phyloP scores from a whole-genome alignment of 176 grass and related monocot genomes.

The Typha latifolia region DNA sequence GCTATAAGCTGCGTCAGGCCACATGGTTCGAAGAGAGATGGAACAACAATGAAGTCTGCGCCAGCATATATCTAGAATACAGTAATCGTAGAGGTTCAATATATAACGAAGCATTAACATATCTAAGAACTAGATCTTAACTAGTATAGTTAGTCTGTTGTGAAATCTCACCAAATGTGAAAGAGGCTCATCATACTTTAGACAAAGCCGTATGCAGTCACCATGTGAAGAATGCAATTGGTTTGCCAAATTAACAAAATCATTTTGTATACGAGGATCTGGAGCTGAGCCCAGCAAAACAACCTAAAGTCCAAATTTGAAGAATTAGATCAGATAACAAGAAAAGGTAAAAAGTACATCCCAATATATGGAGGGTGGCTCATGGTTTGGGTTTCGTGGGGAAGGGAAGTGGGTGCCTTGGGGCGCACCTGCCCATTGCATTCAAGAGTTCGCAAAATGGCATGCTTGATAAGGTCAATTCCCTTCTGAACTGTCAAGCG shows the following conservation, averaged over 20 bases:
- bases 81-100: conserved; percentile 7
- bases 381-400: no score
- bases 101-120: not conserved
- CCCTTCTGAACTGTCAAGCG: conserved; percentile 91
- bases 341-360: not conserved
- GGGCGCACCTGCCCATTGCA: conserved; percentile 62
- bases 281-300: conserved; percentile 90
- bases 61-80: conserved; percentile 92
- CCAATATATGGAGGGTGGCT: no score
- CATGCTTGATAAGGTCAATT: conserved; percentile 97
- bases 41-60: conserved; percentile 92
- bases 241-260: conserved; percentile 60
- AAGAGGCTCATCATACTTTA: conserved; percentile 85
- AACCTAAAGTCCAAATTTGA: conserved; percentile 33
- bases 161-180: conserved; percentile 71
- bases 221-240: conserved; percentile 59
- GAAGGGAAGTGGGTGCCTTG: no score
- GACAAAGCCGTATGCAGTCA: conserved; percentile 52
- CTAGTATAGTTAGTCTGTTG: not conserved
- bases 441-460: conserved; percentile 55
- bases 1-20: conserved; percentile 93
- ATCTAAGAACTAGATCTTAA: not conserved
- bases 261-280: conserved; percentile 78
- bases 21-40: conserved; percentile 92
- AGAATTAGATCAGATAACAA: no score